A percentile compares a stretch with the other conserved stretches of the same genome.
phyloP scores from a whole-genome alignment of 2,329 filamentous ascomycete species.

The Seiridium unicorne region DNA sequence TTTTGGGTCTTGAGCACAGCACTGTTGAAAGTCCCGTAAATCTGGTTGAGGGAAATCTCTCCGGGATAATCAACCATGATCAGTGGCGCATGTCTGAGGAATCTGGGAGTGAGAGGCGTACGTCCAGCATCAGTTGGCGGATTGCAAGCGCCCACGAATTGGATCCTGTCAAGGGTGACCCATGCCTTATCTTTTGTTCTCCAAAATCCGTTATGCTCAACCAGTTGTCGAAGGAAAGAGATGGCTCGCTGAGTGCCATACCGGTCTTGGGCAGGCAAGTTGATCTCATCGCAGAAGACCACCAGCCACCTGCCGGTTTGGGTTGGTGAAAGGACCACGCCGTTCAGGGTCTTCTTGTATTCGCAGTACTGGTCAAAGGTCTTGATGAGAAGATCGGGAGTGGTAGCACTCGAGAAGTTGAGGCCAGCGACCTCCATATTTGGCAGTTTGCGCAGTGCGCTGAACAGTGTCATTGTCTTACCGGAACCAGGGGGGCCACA shows the following conservation, averaged over 20 bases:
- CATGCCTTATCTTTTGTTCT: slow-evolving; percentile 94
- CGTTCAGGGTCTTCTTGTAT: slow-evolving; percentile 97
- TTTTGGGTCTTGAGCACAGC: slow-evolving; percentile 97
- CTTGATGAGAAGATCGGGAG: slow-evolving; percentile 95
- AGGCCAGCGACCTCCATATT: slow-evolving; percentile 99
- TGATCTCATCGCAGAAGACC: slow-evolving; percentile 99
- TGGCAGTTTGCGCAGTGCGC: slow-evolving; percentile 89
- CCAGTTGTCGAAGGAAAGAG: slow-evolving; percentile 93
- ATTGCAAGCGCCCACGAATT: slow-evolving; percentile 98
- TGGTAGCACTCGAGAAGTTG: slow-evolving; percentile 98
- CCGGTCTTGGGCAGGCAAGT: slow-evolving; percentile 93
- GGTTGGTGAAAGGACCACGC: slow-evolving; percentile 90
- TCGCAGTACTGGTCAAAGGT: slow-evolving; percentile 99
- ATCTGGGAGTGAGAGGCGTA: slow-evolving; percentile 88
- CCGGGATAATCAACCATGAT: slow-evolving; percentile 99
- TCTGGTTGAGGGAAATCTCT: slow-evolving; percentile 90
- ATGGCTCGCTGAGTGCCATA: slow-evolving; percentile 98
- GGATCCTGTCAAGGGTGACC: slow-evolving; percentile 96
- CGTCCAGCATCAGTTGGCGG: slow-evolving; percentile 95
- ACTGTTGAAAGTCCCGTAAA: slow-evolving; percentile 97
- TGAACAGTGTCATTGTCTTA: slow-evolving; percentile 99
- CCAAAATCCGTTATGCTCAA: slow-evolving; percentile 99
- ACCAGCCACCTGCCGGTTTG: slow-evolving; percentile 98
- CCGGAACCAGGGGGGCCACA: slow-evolving; percentile 97
- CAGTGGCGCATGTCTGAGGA: slow-evolving; percentile 94